A percentile compares a stretch with the other conserved stretches of the same genome.
Conservation (phyloP, 768 basidiomycete genomes). For the Boletus rubropictus region DNA sequence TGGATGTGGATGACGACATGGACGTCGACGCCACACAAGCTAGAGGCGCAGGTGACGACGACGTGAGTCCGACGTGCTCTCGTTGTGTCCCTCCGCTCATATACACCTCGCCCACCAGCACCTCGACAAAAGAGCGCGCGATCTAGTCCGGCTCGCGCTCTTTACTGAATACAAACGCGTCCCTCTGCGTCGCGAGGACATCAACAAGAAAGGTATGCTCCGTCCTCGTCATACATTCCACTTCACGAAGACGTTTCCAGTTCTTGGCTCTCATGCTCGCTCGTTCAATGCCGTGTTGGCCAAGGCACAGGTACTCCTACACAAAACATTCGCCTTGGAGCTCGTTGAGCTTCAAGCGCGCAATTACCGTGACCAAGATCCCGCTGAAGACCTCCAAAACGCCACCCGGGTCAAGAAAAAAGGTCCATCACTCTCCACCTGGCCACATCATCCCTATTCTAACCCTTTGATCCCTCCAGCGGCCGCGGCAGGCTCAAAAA, state of each 20-base stretch:
- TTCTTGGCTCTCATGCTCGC: constrained; percentile 45
- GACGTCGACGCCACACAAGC: constrained; percentile 32
- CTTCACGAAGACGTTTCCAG: constrained; percentile 21
- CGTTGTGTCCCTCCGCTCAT: background rate
- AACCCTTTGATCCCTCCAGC: constrained; percentile 22
- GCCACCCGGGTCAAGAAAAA: constrained; percentile 62
- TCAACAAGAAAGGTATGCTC: constrained; percentile 68
- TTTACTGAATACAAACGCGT: constrained; percentile 70
- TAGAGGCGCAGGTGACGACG: constrained; percentile 19
- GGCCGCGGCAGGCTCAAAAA: constrained; percentile 58
- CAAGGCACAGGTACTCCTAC: constrained; percentile 59
- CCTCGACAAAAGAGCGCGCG: constrained; percentile 56
- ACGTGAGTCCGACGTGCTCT: constrained; percentile 7
- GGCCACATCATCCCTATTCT: background rate
- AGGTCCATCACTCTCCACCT: constrained; percentile 33
- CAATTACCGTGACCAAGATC: constrained; percentile 36
- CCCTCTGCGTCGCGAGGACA: constrained; percentile 73
- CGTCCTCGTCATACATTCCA: background rate
- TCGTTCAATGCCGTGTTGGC: constrained; percentile 61
- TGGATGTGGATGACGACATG: constrained; percentile 19
- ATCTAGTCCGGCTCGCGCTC: constrained; percentile 74
- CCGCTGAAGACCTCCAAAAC: constrained; percentile 41
- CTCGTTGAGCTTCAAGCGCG: constrained; percentile 71
- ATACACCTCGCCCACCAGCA: constrained; percentile 40
- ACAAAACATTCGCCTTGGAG: constrained; percentile 74